These are phyloP conservation scores for Fusarium sp. DNA, from an alignment of 2,329 filamentous ascomycete species.

Conservation along the genomic window DNA sequence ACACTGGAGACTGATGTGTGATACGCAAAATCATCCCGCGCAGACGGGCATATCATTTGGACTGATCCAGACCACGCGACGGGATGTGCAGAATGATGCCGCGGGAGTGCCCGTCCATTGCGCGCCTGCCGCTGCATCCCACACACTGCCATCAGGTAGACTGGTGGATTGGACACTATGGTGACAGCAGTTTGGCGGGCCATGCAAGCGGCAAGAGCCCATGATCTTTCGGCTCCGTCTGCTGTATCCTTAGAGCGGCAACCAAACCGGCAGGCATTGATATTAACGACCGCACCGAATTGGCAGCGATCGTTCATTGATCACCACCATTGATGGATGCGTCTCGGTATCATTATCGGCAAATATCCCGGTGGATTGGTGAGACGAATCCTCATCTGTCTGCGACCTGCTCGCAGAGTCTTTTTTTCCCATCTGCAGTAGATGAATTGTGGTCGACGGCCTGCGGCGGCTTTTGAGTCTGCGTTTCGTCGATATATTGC, in stretches of 20 bases:
- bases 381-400: neutral
- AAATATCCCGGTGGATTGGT: neutral
- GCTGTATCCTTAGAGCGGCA: slow-evolving; percentile 10
- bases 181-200: slow-evolving; percentile 30
- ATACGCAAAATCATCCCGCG: slow-evolving; percentile 39
- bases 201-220: slow-evolving; percentile 19
- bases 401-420: neutral
- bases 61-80: slow-evolving; percentile 35
- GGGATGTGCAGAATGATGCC: slow-evolving; percentile 37
- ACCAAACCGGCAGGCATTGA: slow-evolving; percentile 18
- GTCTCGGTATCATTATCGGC: neutral
- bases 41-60: slow-evolving; percentile 27
- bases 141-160: slow-evolving; percentile 9
- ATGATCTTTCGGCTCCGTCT: slow-evolving; percentile 37
- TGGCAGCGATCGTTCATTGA: slow-evolving; percentile 9
- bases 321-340: neutral
- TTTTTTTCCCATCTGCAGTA: neutral
- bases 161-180: slow-evolving; percentile 35
- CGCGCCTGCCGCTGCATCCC: slow-evolving; percentile 48
- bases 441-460: neutral
- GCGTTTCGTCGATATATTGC: slow-evolving; percentile 5
- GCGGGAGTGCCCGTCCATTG: slow-evolving; percentile 49
- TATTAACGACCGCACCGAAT: slow-evolving; percentile 10
- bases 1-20: slow-evolving; percentile 30
- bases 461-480: neutral